Base-by-base conservation (phyloP, 2,329 filamentous ascomycete genomes). In the Meredithiella fracta region DNA sequence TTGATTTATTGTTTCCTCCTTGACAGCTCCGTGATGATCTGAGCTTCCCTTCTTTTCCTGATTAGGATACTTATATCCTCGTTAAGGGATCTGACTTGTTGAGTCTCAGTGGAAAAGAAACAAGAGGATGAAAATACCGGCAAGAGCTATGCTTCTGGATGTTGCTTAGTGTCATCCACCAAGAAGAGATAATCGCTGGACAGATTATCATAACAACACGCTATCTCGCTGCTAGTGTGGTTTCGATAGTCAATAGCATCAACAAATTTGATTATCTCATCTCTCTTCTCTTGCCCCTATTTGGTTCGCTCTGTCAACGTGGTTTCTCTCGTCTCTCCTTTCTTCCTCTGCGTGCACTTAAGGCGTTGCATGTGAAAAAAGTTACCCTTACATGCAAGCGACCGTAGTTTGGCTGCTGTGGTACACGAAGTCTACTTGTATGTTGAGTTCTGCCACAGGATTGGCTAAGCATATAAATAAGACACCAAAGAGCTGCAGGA, bases 71-170 rank as follows among this genome's bases (percentile, higher is more conserved):
- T 47, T 20, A n/a, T 29, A 31, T 29, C 5, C 29, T 34, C 17
- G 20, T n/a, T 25, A 25, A 8, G 6, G 22, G 49, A 51, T 29
- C 31, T 51, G 49, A 51, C 49, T 51, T 34, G 49, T 51, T 51
- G 49, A 51, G 49, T 25, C 49, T 51, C 49, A 51, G 29, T 20
- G 49, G 25, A 20, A 51, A 51, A 51, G 26, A 51, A 17, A 51
- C 14, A 31, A 51, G 17, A 34, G 15, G 8, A 51, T n/a, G 29
- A 51, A 29, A 25, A 31, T 51, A n/a, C 40, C 2, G 1, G 40
- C 8, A n/a, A 44, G 17, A 17, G 40, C 40, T 44, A 44, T 44
- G 1, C 1, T 44, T 44, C 20, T n/a, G 17, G 40, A 44, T 44
- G 40, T 8, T 17, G 2, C 20, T 44, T 44, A n/a, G 40, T 22